Evolutionary conservation across 495 filamentous ascomycete genomes (phyloP).

Genomic region (Xylaria scruposa): DNA sequence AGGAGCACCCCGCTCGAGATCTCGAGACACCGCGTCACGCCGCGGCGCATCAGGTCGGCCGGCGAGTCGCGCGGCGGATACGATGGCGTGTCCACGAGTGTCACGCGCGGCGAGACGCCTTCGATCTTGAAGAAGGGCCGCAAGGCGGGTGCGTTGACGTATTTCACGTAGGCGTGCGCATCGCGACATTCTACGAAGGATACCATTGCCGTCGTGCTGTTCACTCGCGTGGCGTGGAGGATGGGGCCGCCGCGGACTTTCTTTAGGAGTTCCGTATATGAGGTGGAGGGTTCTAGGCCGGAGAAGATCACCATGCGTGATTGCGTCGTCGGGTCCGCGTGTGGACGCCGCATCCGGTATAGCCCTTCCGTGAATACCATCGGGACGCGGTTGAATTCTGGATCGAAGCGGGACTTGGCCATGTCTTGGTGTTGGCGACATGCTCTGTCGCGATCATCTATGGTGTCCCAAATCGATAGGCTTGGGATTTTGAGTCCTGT

Average conservation of each 20-base stretch:
- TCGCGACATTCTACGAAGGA: neutral
- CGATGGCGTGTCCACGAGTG: slow-evolving; percentile 2
- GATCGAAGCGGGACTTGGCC: neutral
- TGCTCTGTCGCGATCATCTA: neutral
- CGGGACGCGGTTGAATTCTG: neutral
- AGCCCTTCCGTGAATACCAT: neutral
- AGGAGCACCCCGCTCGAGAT: neutral
- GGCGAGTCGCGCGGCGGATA: neutral
- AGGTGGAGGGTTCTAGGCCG: neutral
- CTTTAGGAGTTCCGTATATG: neutral
- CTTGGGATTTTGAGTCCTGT: too few relatives aligned
- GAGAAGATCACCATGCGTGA: slow-evolving; percentile 19
- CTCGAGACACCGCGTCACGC: neutral
- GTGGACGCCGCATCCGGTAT: neutral
- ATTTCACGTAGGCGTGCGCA: neutral
- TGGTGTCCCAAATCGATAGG: neutral
- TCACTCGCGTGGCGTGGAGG: neutral
- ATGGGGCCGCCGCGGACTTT: slow-evolving; percentile 15
- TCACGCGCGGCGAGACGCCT: neutral
- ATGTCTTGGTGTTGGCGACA: neutral
- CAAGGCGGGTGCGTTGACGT: neutral
- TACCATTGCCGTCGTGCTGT: neutral
- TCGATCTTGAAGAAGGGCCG: neutral
- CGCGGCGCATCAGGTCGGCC: neutral
- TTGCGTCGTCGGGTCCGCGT: neutral